Evolutionary conservation across 1,284 basidiomycete genomes (phyloP).

Genomic region (Trametes pubescens): DNA sequence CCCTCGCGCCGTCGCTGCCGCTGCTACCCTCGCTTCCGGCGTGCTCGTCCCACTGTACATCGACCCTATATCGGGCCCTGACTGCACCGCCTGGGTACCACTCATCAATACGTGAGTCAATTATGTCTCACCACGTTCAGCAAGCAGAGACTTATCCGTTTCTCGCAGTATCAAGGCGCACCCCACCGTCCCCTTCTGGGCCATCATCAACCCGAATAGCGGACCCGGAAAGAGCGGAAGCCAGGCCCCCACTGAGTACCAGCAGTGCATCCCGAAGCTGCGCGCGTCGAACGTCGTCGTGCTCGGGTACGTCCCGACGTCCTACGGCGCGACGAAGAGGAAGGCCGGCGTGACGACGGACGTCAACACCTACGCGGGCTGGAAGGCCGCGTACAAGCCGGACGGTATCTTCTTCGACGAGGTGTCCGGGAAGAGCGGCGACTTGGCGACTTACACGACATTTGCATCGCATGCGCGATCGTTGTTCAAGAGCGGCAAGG

Average conservation of each 20-base stretch:
- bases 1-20: conserved; percentile 7
- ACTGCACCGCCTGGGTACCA: conserved; percentile 16
- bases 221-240: conserved; percentile 42
- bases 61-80: conserved; percentile 1
- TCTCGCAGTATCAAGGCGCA: conserved; percentile 40
- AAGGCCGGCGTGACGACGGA: conserved; percentile 38
- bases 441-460: conserved; percentile 30
- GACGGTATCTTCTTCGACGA: conserved; percentile 52
- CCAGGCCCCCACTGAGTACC: conserved; percentile 44
- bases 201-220: conserved; percentile 47
- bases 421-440: conserved; percentile 27
- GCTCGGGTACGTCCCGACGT: conserved; percentile 47
- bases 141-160: neutral
- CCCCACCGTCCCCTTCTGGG: conserved; percentile 43
- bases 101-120: conserved; percentile 14
- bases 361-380: conserved; percentile 46
- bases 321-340: conserved; percentile 31
- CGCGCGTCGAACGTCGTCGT: conserved; percentile 43
- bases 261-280: conserved; percentile 43
- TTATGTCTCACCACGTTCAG: no score
- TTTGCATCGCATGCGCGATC: conserved; percentile 27
- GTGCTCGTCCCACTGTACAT: conserved; percentile 20
- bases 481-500: conserved; percentile 20
- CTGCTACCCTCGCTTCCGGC: conserved; percentile 16
- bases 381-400: conserved; percentile 41